phyloP scores from a whole-genome alignment of 2,329 filamentous ascomycete species.

The Ophiocordyceps camponoti-leonardi region DNA sequence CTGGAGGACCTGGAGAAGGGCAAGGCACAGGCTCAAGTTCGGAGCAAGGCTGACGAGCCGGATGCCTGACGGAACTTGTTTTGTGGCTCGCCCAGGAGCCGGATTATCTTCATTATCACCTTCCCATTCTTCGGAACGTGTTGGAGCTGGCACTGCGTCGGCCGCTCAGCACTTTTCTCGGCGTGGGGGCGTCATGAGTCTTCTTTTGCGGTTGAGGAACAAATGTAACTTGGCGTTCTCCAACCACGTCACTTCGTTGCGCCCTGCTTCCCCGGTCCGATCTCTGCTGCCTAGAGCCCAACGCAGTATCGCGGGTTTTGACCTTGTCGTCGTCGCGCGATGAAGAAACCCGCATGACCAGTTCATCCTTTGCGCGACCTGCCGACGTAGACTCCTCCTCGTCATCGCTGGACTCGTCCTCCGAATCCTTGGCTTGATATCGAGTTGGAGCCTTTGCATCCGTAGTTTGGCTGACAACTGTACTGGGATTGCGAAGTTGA shows the following conservation, averaged over 20 bases:
- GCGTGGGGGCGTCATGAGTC: conserved; percentile 19
- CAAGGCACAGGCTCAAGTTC: conserved; percentile 18
- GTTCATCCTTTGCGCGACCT: conserved; percentile 16
- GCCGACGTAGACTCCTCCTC: conserved; percentile 11
- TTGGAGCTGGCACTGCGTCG: conserved; percentile 63
- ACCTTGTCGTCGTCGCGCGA: conserved; percentile 44
- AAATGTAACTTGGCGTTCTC: conserved; percentile 57
- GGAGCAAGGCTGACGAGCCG: conserved; percentile 14
- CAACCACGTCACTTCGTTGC: conserved; percentile 32
- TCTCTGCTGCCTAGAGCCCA: conserved; percentile 39
- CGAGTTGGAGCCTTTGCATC: conserved; percentile 17
- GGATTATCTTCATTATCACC: conserved; percentile 22
- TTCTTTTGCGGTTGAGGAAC: conserved; percentile 41
- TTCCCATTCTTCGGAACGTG: conserved; percentile 51
- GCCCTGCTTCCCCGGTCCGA: conserved; percentile 26
- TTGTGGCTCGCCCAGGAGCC: not conserved
- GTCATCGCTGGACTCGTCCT: conserved; percentile 25
- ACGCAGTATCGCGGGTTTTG: conserved; percentile 34
- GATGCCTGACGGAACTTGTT: conserved; percentile 2
- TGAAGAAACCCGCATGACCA: conserved; percentile 53
- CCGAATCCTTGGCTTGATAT: conserved; percentile 22
- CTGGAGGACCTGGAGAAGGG: conserved; percentile 45
- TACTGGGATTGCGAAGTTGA: conserved; percentile 76
- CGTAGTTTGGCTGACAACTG: conserved; percentile 24
- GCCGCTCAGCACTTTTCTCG: conserved; percentile 17